Conservation (phyloP, 2,329 filamentous ascomycete genomes). For the Mariannaea sp. region DNA sequence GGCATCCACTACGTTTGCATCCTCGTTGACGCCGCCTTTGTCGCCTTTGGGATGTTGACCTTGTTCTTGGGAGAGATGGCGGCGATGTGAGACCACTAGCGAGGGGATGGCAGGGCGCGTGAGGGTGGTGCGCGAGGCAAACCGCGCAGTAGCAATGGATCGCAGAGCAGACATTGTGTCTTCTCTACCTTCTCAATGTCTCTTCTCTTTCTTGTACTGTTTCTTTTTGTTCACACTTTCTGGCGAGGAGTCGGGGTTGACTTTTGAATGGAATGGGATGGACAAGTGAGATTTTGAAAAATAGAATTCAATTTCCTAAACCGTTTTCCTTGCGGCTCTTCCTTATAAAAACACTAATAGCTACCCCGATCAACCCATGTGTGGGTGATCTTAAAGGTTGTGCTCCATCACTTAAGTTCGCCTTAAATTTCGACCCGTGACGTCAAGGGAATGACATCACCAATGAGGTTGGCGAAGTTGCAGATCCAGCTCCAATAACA, state of each 20-base stretch:
- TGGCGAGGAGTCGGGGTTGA: not conserved
- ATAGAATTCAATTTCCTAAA: not conserved
- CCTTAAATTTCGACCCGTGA: slow-evolving; percentile 13
- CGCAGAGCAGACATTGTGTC: slow-evolving; percentile 8
- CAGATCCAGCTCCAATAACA: no score
- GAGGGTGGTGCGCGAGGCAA: slow-evolving; percentile 16
- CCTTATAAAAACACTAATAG: not conserved
- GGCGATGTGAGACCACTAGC: not conserved
- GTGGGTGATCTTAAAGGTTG: slow-evolving; percentile 1
- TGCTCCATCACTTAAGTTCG: not conserved
- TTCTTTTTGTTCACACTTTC: not conserved
- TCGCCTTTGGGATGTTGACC: slow-evolving; percentile 7
- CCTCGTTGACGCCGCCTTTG: not conserved
- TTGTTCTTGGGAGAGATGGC: slow-evolving; percentile 15
- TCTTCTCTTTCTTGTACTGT: not conserved
- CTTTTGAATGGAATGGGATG: not conserved
- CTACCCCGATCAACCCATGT: not conserved
- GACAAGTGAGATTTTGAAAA: not conserved
- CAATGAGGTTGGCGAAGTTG: not conserved
- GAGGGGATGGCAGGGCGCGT: slow-evolving; percentile 13
- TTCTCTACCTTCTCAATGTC: no score
- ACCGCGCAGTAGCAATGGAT: slow-evolving; percentile 9
- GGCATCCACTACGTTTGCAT: slow-evolving; percentile 28
- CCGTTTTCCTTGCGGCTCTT: not conserved
- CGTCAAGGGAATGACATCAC: slow-evolving; percentile 35